Evolutionary conservation across 2,329 filamentous ascomycete species (phyloP).

Genomic region (Shiraia sp.): DNA sequence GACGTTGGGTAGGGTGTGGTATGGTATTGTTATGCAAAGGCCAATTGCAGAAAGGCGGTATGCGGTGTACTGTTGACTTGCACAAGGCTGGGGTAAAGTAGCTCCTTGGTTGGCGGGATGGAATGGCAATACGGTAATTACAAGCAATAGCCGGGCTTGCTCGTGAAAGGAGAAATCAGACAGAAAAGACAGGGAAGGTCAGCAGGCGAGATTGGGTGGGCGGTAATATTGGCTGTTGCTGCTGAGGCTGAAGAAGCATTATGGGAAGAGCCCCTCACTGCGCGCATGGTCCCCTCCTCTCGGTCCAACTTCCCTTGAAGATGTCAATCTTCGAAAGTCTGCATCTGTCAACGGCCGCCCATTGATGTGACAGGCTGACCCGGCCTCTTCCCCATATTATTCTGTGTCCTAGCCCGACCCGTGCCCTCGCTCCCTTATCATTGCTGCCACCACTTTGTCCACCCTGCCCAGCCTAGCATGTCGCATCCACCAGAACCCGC

Average conservation of each 20-base stretch:
- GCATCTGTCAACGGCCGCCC: not conserved
- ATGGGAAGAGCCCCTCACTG: conserved; percentile 12
- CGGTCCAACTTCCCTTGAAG: conserved; percentile 2
- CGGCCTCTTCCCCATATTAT: conserved; percentile 19
- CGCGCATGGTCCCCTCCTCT: conserved; percentile 1
- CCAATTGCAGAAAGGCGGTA: no score
- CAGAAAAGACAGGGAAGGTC: not conserved
- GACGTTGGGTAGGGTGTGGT: not conserved
- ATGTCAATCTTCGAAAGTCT: conserved; percentile 3
- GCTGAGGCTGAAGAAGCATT: conserved; percentile 16
- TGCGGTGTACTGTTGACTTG: no score
- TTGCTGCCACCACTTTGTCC: conserved; percentile 1
- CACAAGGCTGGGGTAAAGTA: no score
- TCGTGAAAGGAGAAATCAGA: not conserved
- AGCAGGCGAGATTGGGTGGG: not conserved
- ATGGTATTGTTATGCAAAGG: not conserved
- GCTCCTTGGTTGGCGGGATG: no score
- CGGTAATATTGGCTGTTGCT: not conserved
- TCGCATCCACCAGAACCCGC: conserved; percentile 18
- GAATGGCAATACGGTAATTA: no score
- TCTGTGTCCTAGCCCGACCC: conserved; percentile 7
- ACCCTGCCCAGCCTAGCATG: conserved; percentile 8
- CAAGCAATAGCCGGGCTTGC: no score
- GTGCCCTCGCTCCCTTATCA: conserved; percentile 5
- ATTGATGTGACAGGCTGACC: conserved; percentile 10